Percentiles rank a stretch among this genome's conserved stretches.
Conservation (phyloP, 805 yeast species). For the Saturnispora galanensis region DNA sequence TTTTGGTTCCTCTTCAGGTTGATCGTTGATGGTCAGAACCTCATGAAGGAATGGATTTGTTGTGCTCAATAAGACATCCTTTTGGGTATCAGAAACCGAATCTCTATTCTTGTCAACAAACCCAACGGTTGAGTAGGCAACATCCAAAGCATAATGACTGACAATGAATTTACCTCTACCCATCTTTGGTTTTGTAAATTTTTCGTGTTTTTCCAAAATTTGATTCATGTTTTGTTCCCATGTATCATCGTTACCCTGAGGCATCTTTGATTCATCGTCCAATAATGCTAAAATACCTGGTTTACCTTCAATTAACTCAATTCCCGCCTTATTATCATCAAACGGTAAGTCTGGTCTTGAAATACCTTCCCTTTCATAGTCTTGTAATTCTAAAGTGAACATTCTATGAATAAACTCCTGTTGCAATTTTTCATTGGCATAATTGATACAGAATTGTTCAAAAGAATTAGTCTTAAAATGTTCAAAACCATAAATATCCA, state of each 20-base stretch:
- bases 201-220: conserved; percentile 65
- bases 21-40: conserved; percentile 57
- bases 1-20: conserved; percentile 26
- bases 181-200: conserved; percentile 87
- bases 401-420: conserved; percentile 97
- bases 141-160: conserved; percentile 91
- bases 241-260: conserved; percentile 85
- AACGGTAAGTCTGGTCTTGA: conserved; percentile 96
- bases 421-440: conserved; percentile 93
- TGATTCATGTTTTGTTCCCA: conserved; percentile 88
- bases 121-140: conserved; percentile 84
- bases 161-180: conserved; percentile 88
- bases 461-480: conserved; percentile 90
- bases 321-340: conserved; percentile 95
- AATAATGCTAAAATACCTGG: conserved; percentile 79
- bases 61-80: conserved; percentile 70
- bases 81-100: conserved; percentile 91
- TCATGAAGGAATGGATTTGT: conserved; percentile 55
- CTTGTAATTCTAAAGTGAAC: conserved; percentile 94
- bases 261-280: conserved; percentile 93
- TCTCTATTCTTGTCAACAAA: conserved; percentile 96
- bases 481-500: conserved; percentile 96
- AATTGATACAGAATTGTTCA: conserved; percentile 95
- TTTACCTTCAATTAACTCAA: conserved; percentile 79
- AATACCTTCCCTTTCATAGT: conserved; percentile 81